Conservation (phyloP, 306 rosid genomes). For the Hippophae gyantsensis region DNA sequence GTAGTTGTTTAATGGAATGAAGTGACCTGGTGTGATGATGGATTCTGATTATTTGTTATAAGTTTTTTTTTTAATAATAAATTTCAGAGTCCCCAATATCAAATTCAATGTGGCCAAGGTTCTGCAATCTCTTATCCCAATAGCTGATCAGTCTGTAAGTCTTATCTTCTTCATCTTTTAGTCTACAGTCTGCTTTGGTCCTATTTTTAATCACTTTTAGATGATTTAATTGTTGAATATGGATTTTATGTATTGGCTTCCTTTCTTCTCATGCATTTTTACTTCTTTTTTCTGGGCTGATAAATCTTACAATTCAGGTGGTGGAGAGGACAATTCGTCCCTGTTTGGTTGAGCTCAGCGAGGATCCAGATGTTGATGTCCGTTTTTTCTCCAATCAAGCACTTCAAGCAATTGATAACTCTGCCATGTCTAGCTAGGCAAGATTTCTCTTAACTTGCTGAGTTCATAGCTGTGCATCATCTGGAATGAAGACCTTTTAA, state of each 20-base stretch:
- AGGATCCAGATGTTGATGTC: conserved; percentile 95
- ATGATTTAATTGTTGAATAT: conserved; percentile 2
- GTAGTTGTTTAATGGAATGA: conserved; percentile 2
- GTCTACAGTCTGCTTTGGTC: not conserved
- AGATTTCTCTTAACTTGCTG: conserved; percentile 8
- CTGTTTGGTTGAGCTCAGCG: conserved; percentile 76
- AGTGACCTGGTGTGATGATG: conserved; percentile 2
- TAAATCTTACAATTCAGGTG: conserved; percentile 41
- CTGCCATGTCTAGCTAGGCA: conserved; percentile 77
- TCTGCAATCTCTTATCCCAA: conserved; percentile 76
- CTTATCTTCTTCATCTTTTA: no score
- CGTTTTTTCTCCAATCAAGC: conserved; percentile 86
- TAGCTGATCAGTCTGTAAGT: conserved; percentile 87
- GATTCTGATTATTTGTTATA: conserved; percentile 16
- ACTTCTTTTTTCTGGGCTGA: not conserved
- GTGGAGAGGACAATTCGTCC: conserved; percentile 85
- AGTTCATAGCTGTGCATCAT: no score
- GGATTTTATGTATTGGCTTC: not conserved
- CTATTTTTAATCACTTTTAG: not conserved
- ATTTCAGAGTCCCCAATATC: conserved; percentile 76
- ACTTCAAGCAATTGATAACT: conserved; percentile 71
- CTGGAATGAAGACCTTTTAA: no score
- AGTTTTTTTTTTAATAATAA: not conserved
- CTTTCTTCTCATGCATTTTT: not conserved
- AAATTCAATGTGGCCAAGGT: conserved; percentile 95